phyloP scores from a whole-genome alignment of 225 moss, liverwort and hornwort species.

The Climacium dendroides region DNA sequence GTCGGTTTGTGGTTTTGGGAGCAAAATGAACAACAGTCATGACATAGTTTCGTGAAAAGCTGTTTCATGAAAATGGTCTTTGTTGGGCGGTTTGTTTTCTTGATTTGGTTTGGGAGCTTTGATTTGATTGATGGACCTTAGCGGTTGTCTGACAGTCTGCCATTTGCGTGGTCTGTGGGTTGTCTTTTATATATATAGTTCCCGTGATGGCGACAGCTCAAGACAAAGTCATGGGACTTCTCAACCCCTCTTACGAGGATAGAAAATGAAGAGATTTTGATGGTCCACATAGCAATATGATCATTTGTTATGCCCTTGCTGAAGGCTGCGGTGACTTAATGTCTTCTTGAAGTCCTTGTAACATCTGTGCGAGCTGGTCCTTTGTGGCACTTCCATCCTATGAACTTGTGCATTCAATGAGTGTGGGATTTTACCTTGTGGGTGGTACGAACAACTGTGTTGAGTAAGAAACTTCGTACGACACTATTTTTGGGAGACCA shows the following conservation, averaged over 20 bases:
- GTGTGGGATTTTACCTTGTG: conserved; percentile 35
- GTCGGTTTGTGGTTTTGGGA: not conserved
- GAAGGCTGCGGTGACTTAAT: conserved; percentile 39
- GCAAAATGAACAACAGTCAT: not conserved
- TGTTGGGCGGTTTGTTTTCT: not conserved
- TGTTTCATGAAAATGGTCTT: not conserved
- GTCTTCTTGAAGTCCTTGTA: conserved; percentile 45
- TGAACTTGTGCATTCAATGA: conserved; percentile 33
- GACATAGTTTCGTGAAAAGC: not conserved
- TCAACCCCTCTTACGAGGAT: conserved; percentile 47
- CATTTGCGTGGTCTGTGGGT: conserved; percentile 95
- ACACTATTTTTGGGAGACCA: conserved; percentile 48
- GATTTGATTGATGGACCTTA: conserved; percentile 43
- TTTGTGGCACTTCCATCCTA: conserved; percentile 43
- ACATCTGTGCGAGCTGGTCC: conserved; percentile 27
- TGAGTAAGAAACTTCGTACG: conserved; percentile 29
- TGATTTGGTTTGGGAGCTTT: conserved; percentile 17
- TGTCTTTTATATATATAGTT: conserved; percentile 87
- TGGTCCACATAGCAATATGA: conserved; percentile 41
- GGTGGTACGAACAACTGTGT: conserved; percentile 39
- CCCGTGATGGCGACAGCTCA: conserved; percentile 90
- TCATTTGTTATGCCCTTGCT: conserved; percentile 45
- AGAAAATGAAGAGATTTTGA: conserved; percentile 38
- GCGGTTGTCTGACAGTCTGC: conserved; percentile 89
- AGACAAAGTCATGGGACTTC: conserved; percentile 73